Conservation (phyloP, 106 monocot genomes). For the Dendrobium officinale region DNA sequence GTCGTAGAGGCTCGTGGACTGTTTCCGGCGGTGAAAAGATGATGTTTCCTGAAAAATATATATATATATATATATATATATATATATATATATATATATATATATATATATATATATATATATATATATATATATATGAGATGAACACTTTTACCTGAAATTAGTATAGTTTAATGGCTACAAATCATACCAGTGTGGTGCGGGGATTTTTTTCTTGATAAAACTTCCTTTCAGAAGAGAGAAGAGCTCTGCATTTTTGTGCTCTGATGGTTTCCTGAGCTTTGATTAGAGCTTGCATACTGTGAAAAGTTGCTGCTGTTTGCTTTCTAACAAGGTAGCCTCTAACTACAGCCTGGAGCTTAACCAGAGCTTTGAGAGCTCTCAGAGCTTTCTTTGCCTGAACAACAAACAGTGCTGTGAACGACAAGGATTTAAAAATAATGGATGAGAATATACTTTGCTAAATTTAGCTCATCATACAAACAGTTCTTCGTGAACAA, state of each 20-base stretch:
- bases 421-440: too few relatives aligned
- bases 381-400: conserved; percentile 57
- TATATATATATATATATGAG: background rate
- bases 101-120: background rate
- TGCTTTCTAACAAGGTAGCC: conserved; percentile 50
- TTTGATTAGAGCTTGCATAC: conserved; percentile 36
- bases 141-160: background rate
- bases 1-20: conserved; percentile 18
- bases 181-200: background rate
- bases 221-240: background rate
- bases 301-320: conserved; percentile 25
- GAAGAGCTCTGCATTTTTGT: conserved; percentile 16
- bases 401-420: background rate
- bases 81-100: background rate
- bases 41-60: conserved; percentile 23
- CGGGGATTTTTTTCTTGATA: too few relatives aligned
- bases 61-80: too few relatives aligned
- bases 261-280: conserved; percentile 28
- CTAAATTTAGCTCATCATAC: too few relatives aligned
- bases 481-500: too few relatives aligned
- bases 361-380: conserved; percentile 54
- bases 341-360: conserved; percentile 47
- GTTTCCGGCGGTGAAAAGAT: conserved; percentile 22
- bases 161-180: background rate
- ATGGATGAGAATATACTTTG: too few relatives aligned